These are phyloP conservation scores for Fistulinella cinereoalba DNA, from an alignment of 1,284 basidiomycete genomes.

Conservation along the genomic window DNA sequence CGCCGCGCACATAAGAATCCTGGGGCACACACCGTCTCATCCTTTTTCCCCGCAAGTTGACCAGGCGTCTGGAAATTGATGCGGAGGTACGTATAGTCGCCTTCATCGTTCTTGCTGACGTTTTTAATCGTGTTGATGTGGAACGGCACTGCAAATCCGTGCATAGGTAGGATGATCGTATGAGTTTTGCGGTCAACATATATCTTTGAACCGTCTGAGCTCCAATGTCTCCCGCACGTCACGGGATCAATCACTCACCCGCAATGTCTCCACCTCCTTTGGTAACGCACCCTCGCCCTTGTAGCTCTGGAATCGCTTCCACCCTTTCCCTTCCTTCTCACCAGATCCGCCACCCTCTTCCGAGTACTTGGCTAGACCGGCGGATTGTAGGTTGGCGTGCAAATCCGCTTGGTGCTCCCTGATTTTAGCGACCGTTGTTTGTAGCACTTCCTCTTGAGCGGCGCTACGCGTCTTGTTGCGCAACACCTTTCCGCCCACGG, in stretches of 20 bases:
- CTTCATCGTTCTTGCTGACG: constrained; percentile 96
- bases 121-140: constrained; percentile 99
- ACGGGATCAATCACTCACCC: constrained; percentile 48
- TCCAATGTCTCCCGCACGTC: neutral
- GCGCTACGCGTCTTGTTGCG: constrained; percentile 81
- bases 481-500: constrained; percentile 77
- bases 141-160: constrained; percentile 96
- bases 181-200: constrained; percentile 88
- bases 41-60: constrained; percentile 97
- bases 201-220: constrained; percentile 56
- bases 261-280: constrained; percentile 68
- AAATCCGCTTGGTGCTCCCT: constrained; percentile 88
- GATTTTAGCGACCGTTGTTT: constrained; percentile 68
- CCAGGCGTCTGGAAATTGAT: constrained; percentile 99
- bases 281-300: constrained; percentile 92
- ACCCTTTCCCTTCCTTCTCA: constrained; percentile 84
- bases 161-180: constrained; percentile 89
- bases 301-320: constrained; percentile 97
- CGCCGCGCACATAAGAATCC: neutral
- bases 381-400: constrained; percentile 75
- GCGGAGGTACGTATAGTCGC: constrained; percentile 90
- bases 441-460: constrained; percentile 75
- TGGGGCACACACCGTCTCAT: constrained; percentile 74
- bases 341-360: constrained; percentile 67
- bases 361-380: constrained; percentile 83